Evolutionary conservation across 257 asterid genomes (phyloP).

Genomic region (Salvia hispanica): DNA sequence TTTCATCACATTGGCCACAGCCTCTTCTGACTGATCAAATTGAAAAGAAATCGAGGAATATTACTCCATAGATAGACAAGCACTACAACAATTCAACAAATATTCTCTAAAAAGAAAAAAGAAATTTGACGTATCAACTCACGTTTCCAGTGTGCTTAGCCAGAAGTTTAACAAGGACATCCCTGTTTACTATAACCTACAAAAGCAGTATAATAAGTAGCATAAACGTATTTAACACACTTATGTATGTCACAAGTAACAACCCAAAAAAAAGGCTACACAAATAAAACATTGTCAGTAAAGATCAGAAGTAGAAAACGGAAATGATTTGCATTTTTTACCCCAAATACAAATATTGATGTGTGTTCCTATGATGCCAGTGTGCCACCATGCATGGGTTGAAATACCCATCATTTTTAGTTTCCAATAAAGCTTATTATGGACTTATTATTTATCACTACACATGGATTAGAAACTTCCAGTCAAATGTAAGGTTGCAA

Average conservation of each 20-base stretch:
- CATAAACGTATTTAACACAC: background rate
- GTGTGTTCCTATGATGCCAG: background rate
- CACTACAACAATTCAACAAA: background rate
- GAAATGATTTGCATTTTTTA: constrained; percentile 1
- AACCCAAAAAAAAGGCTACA: background rate
- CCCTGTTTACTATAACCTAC: constrained; percentile 72
- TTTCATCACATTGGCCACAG: constrained; percentile 63
- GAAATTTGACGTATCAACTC: constrained; percentile 39
- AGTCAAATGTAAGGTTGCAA: constrained; percentile 10
- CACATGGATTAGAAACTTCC: background rate
- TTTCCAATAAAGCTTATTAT: constrained; percentile 19
- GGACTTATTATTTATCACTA: constrained; percentile 12
- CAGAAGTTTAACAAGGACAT: constrained; percentile 66
- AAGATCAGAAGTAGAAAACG: constrained; percentile 1
- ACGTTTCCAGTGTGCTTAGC: constrained; percentile 92
- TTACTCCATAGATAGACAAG: constrained; percentile 22
- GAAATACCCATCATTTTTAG: constrained; percentile 4
- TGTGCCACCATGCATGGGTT: background rate
- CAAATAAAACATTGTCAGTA: constrained; percentile 15
- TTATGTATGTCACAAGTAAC: background rate
- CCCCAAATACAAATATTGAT: constrained; percentile 6
- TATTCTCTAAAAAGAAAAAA: background rate
- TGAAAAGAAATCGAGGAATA: constrained; percentile 19
- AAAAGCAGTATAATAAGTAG: constrained; percentile 36
- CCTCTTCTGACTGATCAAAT: constrained; percentile 64